Evolutionary conservation across 163 green algal species (phyloP).

Genomic region (Scenedesmus sp.): DNA sequence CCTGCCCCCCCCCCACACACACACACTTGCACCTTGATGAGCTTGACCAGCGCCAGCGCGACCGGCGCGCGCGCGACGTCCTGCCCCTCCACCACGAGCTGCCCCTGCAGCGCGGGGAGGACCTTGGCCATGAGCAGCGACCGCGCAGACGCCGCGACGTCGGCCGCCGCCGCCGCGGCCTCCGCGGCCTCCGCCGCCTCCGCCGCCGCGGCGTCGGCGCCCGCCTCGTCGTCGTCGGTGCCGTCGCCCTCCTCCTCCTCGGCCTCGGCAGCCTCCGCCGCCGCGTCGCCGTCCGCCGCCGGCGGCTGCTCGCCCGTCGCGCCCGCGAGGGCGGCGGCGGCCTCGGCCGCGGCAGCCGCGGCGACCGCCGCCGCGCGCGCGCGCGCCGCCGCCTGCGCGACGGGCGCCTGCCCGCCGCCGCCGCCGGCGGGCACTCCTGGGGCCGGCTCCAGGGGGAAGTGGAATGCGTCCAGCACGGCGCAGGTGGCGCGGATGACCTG

Average conservation of each 20-base stretch:
- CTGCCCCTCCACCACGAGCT: slow-evolving; percentile 66
- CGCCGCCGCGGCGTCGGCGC: background rate
- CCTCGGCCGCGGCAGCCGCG: too few relatives aligned
- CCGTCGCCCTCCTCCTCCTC: slow-evolving; percentile 26
- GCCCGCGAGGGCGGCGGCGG: too few relatives aligned
- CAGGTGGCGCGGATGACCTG: slow-evolving; percentile 75
- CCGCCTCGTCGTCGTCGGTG: slow-evolving; percentile 35
- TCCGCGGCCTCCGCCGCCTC: slow-evolving; percentile 19
- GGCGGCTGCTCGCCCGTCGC: slow-evolving; percentile 27
- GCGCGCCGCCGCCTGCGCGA: slow-evolving; percentile 9
- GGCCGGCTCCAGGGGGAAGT: slow-evolving; percentile 68
- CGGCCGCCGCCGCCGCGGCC: slow-evolving; percentile 3
- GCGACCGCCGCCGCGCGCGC: slow-evolving; percentile 21
- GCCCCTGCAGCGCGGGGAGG: slow-evolving; percentile 76
- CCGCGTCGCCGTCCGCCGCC: too few relatives aligned
- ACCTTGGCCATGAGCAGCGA: slow-evolving; percentile 61
- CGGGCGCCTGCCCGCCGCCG: slow-evolving; percentile 26
- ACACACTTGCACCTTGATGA: slow-evolving; percentile 77
- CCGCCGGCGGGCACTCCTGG: slow-evolving; percentile 6
- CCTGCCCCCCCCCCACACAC: too few relatives aligned
- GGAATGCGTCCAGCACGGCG: slow-evolving; percentile 88
- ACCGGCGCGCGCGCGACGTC: slow-evolving; percentile 79
- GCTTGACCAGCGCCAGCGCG: slow-evolving; percentile 87
- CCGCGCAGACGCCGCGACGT: slow-evolving; percentile 40
- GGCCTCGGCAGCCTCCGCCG: slow-evolving; percentile 5